phyloP scores from a whole-genome alignment of 2,329 filamentous ascomycete genomes.

The Cladophialophora bantiana region DNA sequence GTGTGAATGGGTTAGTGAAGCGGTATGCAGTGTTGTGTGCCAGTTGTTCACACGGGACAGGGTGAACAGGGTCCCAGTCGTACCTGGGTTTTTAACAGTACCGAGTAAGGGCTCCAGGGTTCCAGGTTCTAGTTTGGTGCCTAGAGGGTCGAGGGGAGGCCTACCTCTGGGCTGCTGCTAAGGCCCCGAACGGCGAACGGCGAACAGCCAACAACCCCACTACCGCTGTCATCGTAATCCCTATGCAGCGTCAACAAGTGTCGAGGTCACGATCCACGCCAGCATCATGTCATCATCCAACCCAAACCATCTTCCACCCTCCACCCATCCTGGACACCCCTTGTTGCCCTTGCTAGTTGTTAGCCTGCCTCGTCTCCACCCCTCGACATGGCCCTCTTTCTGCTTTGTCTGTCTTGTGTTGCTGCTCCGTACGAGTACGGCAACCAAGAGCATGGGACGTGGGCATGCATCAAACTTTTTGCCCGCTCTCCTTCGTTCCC shows the following conservation, averaged over 20 bases:
- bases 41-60: conserved; percentile 20
- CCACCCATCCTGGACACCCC: background rate
- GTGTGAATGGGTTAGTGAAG: background rate
- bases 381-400: background rate
- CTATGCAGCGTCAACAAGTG: conserved; percentile 22
- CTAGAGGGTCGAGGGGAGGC: no score
- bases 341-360: conserved; percentile 7
- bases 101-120: no score
- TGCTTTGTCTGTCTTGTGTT: conserved; percentile 8
- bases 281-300: conserved; percentile 26
- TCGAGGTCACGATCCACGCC: conserved; percentile 13
- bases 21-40: conserved; percentile 9
- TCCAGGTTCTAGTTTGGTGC: background rate
- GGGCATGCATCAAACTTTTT: conserved; percentile 25
- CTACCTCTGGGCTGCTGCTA: background rate
- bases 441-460: conserved; percentile 1
- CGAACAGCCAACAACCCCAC: background rate
- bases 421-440: conserved; percentile 22
- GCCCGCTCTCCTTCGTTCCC: conserved; percentile 10
- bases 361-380: conserved; percentile 10
- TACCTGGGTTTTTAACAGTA: background rate
- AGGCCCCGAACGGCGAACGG: background rate
- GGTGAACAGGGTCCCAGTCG: conserved; percentile 11
- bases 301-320: conserved; percentile 7
- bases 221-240: conserved; percentile 18